Conservation (phyloP, 371 early-diverging fungal genomes). For the Circinella minor region DNA sequence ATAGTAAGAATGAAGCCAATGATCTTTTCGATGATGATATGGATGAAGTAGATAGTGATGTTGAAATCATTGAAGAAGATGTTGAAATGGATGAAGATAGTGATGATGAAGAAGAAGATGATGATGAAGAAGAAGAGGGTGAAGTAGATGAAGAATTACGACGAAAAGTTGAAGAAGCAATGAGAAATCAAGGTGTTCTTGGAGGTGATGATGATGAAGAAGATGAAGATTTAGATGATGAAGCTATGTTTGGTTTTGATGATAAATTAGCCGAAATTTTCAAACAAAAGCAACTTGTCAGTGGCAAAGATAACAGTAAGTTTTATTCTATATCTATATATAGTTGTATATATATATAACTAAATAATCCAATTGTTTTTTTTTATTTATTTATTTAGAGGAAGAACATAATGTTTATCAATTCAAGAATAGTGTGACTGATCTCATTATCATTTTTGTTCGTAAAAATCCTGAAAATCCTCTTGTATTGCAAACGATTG, state of each 20-base stretch:
- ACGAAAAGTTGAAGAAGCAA: conserved; percentile 67
- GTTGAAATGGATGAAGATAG: conserved; percentile 62
- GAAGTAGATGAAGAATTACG: conserved; percentile 74
- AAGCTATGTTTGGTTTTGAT: conserved; percentile 92
- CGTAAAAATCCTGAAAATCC: conserved; percentile 71
- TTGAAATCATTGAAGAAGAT: conserved; percentile 36
- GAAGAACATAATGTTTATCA: conserved; percentile 77
- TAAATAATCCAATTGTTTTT: too few species aligned
- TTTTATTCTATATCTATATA: too few species aligned
- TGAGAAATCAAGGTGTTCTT: conserved; percentile 57
- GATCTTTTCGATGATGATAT: conserved; percentile 62
- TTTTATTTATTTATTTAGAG: conserved; percentile 23
- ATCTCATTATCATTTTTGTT: conserved; percentile 79
- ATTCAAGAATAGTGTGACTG: conserved; percentile 89
- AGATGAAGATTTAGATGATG: conserved; percentile 81
- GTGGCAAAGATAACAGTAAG: conserved; percentile 14
- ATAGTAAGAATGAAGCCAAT: conserved; percentile 55
- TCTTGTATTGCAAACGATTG: conserved; percentile 71
- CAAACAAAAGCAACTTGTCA: conserved; percentile 69
- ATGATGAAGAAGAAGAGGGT: conserved; percentile 29
- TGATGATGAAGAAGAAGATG: conserved; percentile 51
- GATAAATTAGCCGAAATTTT: conserved; percentile 91
- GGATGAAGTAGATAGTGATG: conserved; percentile 53
- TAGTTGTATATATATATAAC: too few species aligned
- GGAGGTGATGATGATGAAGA: conserved; percentile 56